Base-by-base conservation (phyloP, 208 protist species). In the Wallacemonas sp. region DNA sequence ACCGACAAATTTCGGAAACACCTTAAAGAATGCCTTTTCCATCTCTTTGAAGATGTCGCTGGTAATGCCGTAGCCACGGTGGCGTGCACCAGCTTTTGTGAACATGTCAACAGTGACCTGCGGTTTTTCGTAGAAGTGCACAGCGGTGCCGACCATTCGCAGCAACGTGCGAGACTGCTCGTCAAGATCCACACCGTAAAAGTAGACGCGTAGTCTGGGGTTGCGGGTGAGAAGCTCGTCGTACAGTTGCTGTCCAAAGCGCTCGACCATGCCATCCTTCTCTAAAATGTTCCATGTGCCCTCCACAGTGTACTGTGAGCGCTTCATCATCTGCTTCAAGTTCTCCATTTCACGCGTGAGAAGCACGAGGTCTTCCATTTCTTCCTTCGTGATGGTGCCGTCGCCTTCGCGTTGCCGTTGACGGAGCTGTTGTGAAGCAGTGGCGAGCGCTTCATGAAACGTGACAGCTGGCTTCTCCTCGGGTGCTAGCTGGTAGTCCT, bases 1-100 rank as follows among this genome's bases (percentile, higher is more conserved):
- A 12, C 83, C 83, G 38, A 93, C 77, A 55, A 87, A 90, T 38
- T 79, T 79, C 4, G 87, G 83, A 32, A 93, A 90, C 3, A 85
- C 78, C 54, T 73, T 80, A 53, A 93, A 87, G 52, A 93, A 91
- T 9, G 81, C 66, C 26, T 77, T 73, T 39, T 72, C 57, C 78
- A 89, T 86, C 24, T 76, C 63, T n/a, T 62, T 53, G 52, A 91
- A 84, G 12, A 80, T 65, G 15, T 79, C 66, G 15, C 24, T 64
- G 13, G 68, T 84, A 19, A 88, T 80, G 44, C 81, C 87, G 68
- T 91, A 87, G 29, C 76, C 76, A 21, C 87, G 77, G 62, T 90
- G 83, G 2, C 83, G 71, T 21, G 81, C 83, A 29, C 81, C 83
- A n/a, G 78, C 74, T 48, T 76, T 79, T n/a, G 60, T 71, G 29